Conservation (phyloP, 805 yeast species). For the Metschnikowia orientalis region DNA sequence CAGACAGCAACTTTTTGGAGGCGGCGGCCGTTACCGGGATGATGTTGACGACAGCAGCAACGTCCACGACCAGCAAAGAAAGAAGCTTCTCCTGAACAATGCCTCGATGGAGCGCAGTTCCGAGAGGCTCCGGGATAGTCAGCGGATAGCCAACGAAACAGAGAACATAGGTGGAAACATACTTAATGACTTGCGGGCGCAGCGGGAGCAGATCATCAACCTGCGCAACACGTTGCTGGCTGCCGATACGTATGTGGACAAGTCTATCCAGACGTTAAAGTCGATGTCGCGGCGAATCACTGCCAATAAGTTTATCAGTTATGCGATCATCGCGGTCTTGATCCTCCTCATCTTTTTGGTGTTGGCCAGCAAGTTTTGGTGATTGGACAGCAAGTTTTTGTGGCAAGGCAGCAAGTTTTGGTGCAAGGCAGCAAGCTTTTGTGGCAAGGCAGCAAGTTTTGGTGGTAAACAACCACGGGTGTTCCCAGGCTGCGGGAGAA, state of each 20-base stretch:
- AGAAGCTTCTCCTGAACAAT: conserved; percentile 71
- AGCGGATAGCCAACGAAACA: conserved; percentile 87
- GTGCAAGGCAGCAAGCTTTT: conserved; percentile 81
- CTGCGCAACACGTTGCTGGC: conserved; percentile 81
- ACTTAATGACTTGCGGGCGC: conserved; percentile 81
- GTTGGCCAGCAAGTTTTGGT: conserved; percentile 76
- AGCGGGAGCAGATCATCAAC: conserved; percentile 85
- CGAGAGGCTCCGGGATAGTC: conserved; percentile 80
- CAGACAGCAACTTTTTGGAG: conserved; percentile 69
- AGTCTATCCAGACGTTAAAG: conserved; percentile 77
- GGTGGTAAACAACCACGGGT: too few species aligned
- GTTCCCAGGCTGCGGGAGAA: too few species aligned
- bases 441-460: conserved; percentile 25
- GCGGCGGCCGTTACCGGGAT: conserved; percentile 29
- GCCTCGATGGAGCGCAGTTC: conserved; percentile 77
- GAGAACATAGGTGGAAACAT: conserved; percentile 90
- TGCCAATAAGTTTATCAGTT: conserved; percentile 84
- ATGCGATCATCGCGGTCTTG: conserved; percentile 86
- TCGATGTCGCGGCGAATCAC: conserved; percentile 91
- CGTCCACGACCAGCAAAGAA: conserved; percentile 63
- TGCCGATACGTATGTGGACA: conserved; percentile 91
- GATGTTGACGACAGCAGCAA: conserved; percentile 21
- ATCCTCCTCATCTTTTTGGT: conserved; percentile 78
- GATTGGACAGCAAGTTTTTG: conserved; percentile 8
- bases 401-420: too few species aligned